Base-by-base conservation (phyloP, 1,284 basidiomycete genomes). In the Tilletia walkeri region DNA sequence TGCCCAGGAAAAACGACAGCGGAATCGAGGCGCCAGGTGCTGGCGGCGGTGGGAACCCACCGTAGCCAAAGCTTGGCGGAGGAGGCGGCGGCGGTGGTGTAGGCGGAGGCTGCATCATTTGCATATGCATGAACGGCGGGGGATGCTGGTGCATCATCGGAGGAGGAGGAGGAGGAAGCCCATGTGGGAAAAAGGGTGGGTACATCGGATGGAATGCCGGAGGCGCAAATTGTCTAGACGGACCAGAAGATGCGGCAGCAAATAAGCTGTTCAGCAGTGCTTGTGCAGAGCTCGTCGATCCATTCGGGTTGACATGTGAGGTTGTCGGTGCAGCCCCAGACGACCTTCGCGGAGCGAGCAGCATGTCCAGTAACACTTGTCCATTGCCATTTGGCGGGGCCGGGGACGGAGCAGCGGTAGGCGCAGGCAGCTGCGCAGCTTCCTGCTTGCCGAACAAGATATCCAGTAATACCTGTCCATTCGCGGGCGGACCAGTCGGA, bases 1-100 rank as follows among this genome's bases (percentile, higher is more conserved):
- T 56, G 16, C 54, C 54, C 5, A 56, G 54, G 3, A 56, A 56
- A 24, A 56, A 56, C 12, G 54, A 56, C 20, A 56, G 54, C 20
- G 54, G 54, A 56, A 56, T 56, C 6, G 54, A 56, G 34, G 54
- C 54, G 54, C 54, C 54, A 14, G 54, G 54, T 24, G 54, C 12
- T 12, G 20, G 34, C 10, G 16, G 54, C 5, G 34, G 54, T 5
- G 54, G 41, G 41, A 45, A 45, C 9, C 41, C 41, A 14, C 41
- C 41, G 41, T 45, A 45, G 41, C 41, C 41, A 14, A 45, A 45
- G 41, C 41, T 45, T 14, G 6, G 41, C 14, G 41, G 41, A 45
- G 41, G 41, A 7, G 41, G 41, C 41, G 41, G 41, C 14, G 41
- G 41, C 3, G 41, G 41, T 14, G 41, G 41, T 45, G 41, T 45